Conservation (phyloP, 352 stramenopile genomes). For the Thraustochytrium sp. region DNA sequence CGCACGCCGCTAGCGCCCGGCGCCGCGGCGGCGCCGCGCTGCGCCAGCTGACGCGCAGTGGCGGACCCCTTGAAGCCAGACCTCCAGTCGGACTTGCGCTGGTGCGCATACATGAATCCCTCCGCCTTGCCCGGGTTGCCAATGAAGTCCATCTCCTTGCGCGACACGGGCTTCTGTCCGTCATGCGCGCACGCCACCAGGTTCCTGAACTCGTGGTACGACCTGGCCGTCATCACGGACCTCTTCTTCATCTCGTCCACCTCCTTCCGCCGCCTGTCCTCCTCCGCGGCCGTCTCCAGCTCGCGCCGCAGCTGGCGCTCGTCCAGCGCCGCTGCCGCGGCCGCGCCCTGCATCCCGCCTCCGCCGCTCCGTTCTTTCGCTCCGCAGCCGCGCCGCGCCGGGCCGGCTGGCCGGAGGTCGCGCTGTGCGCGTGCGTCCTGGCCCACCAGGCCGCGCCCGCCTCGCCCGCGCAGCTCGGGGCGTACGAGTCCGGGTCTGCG, state of each 20-base stretch:
- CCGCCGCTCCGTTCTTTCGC: not conserved
- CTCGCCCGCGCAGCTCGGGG: no score
- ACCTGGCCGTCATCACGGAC: conserved; percentile 6
- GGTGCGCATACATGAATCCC: conserved; percentile 23
- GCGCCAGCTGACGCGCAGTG: not conserved
- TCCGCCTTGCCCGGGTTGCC: not conserved
- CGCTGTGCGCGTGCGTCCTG: no score
- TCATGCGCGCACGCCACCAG: conserved; percentile 40
- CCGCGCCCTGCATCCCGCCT: not conserved
- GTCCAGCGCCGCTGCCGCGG: not conserved
- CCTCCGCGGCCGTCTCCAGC: conserved; percentile 4
- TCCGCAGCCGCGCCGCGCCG: no score
- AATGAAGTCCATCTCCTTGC: conserved; percentile 43
- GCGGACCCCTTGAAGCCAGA: not conserved
- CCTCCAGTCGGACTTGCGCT: not conserved
- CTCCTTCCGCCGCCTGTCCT: conserved; percentile 7
- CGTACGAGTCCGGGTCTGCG: no score
- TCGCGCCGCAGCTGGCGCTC: not conserved
- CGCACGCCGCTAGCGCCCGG: not conserved
- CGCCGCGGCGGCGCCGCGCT: no score
- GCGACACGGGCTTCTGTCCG: conserved; percentile 20
- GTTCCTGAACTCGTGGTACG: conserved; percentile 38
- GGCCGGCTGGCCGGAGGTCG: no score
- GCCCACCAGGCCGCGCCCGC: no score
- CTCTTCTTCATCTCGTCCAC: conserved; percentile 45